Conservation (phyloP, 306 rosid genomes). For the Canavalia gladiata region DNA sequence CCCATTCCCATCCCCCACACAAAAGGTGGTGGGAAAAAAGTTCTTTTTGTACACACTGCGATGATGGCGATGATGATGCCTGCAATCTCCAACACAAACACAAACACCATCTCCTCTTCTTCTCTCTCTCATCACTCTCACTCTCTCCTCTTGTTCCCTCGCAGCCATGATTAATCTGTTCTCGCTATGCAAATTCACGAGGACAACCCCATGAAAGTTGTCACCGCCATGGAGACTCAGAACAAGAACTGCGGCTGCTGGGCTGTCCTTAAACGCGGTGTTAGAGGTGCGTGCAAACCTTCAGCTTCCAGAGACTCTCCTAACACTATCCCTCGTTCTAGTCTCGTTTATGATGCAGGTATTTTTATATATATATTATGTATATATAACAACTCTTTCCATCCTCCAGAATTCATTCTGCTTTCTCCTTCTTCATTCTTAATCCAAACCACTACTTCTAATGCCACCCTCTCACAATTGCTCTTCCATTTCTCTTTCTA, state of each 20-base stretch:
- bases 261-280: conserved; percentile 84
- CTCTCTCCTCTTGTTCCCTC: conserved; percentile 23
- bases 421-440: not conserved
- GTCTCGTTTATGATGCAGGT: conserved; percentile 96
- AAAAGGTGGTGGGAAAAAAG: conserved; percentile 91
- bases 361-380: not conserved
- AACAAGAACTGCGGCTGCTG: conserved; percentile 85
- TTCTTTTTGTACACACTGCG: conserved; percentile 94
- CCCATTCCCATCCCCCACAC: conserved; percentile 72
- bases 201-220: conserved; percentile 55
- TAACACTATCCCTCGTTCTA: conserved; percentile 88
- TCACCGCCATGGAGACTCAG: conserved; percentile 69
- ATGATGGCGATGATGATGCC: conserved; percentile 95
- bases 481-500: conserved; percentile 7
- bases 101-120: conserved; percentile 35
- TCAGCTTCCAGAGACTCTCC: conserved; percentile 81
- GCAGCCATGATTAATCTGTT: conserved; percentile 42
- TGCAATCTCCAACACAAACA: conserved; percentile 71
- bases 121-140: conserved; percentile 38
- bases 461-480: conserved; percentile 42
- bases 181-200: conserved; percentile 40
- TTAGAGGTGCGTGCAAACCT: conserved; percentile 82
- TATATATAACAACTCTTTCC: not conserved
- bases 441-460: conserved; percentile 28
- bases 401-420: not conserved